Base-by-base conservation (phyloP, 495 filamentous ascomycete species). In the Melanomma pulvis-pyrius region DNA sequence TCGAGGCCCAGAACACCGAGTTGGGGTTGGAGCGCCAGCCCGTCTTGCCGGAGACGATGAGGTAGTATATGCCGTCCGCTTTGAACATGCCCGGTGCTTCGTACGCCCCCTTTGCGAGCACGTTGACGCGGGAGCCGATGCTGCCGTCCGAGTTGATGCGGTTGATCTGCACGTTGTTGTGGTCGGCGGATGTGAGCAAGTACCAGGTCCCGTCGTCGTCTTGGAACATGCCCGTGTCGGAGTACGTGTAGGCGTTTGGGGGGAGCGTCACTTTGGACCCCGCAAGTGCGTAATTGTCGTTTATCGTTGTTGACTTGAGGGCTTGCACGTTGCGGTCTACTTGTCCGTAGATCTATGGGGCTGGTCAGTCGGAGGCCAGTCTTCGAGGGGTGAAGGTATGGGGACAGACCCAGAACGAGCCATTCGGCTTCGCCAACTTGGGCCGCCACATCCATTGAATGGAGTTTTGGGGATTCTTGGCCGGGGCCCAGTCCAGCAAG, bases 111-210 rank as follows among this genome's bases (percentile, higher is more conserved):
- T 69, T 69, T 25, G 59, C 58, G 26, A 63, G 73, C 34, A 32
- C 13, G n/a, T 59, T 56, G 47, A 70, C 62, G 21, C 61, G 58
- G n/a, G 24, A 44, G 7, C 67, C 67, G 48, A 70, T 57, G 28
- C 5, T 57, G 46, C 79, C 79, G 59, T 81, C 77, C 0, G 59
- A 54, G 71, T 80, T 80, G 67, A 81, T 78, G 21, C 67, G 59
- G 58, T 82, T 82, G 64, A 82, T 73, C 54, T 82, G 80, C 25
- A 82, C 72, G 46, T 64, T 77, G 61, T 82, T 82, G 72, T 81
- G 79, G 68, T 81, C 78, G 21, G 78, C 79, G 21, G 73, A 76
- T 1, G 80, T 80, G 21, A 82, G 71, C 32, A 81, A 71, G 56
- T 79, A 82, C 75, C 74, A 81, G 5, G 75, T 79, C 12, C 71